Evolutionary conservation across 345 rosid genomes (phyloP).

Genomic region (Gossypium mustelinum): DNA sequence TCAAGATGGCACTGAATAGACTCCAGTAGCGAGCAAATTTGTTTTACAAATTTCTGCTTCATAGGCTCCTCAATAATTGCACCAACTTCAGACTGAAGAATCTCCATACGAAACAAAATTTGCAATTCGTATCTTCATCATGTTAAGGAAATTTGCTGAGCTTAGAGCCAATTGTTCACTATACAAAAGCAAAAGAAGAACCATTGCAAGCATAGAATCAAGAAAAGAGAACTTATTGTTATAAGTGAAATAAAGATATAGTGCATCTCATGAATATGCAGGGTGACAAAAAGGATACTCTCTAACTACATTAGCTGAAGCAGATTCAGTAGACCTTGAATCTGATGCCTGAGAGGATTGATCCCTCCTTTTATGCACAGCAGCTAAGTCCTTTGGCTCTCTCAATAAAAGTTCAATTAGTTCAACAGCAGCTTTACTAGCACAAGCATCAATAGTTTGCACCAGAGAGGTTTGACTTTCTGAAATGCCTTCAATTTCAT

Average conservation of each 20-base stretch:
- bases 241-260: neutral
- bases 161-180: slow-evolving; percentile 7
- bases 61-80: slow-evolving; percentile 37
- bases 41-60: slow-evolving; percentile 71
- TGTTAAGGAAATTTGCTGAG: slow-evolving; percentile 47
- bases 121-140: slow-evolving; percentile 74
- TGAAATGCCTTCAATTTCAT: slow-evolving; percentile 32
- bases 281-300: slow-evolving; percentile 65
- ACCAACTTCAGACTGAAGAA: slow-evolving; percentile 65
- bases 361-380: slow-evolving; percentile 37
- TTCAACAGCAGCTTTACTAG: slow-evolving; percentile 38
- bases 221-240: neutral
- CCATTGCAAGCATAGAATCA: neutral
- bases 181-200: slow-evolving; percentile 9
- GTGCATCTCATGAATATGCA: neutral
- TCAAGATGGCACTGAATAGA: slow-evolving; percentile 71
- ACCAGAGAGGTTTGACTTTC: slow-evolving; percentile 35
- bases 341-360: slow-evolving; percentile 30
- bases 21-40: slow-evolving; percentile 72
- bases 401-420: slow-evolving; percentile 50
- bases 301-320: slow-evolving; percentile 45
- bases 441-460: slow-evolving; percentile 27
- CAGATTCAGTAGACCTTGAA: slow-evolving; percentile 26
- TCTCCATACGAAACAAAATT: slow-evolving; percentile 91
- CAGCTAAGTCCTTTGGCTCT: slow-evolving; percentile 70